Percentiles rank a stretch among this genome's conserved stretches.
These are phyloP conservation scores for Phytophthora brassicae DNA, from an alignment of 352 stramenopile species.

Conservation along the genomic window DNA sequence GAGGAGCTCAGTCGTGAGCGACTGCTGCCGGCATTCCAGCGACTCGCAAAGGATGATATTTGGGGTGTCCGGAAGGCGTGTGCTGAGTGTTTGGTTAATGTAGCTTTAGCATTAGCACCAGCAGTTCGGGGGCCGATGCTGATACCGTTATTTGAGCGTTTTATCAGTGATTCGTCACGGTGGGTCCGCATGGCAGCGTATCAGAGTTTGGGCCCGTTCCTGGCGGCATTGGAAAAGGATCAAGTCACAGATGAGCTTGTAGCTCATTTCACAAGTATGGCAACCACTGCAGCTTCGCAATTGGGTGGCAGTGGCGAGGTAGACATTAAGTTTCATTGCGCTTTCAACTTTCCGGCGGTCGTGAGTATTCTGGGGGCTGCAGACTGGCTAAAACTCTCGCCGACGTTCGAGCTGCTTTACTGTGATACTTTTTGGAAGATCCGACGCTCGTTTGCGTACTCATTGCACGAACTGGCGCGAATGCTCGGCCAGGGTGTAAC, in stretches of 20 bases:
- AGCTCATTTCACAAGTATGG: conserved; percentile 85
- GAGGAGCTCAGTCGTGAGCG: conserved; percentile 76
- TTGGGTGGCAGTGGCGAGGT: conserved; percentile 74
- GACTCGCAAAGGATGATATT: conserved; percentile 93
- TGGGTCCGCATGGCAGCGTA: conserved; percentile 95
- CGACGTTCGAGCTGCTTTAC: conserved; percentile 80
- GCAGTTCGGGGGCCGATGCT: conserved; percentile 74
- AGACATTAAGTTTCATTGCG: conserved; percentile 92
- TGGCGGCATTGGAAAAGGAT: conserved; percentile 82
- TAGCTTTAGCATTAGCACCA: conserved; percentile 83
- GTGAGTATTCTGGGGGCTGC: conserved; percentile 70
- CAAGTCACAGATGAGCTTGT: conserved; percentile 83
- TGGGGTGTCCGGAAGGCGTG: conserved; percentile 93
- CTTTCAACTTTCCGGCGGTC: conserved; percentile 91
- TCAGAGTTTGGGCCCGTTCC: conserved; percentile 83
- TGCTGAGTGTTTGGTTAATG: conserved; percentile 87
- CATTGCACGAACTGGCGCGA: conserved; percentile 86
- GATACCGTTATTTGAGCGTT: conserved; percentile 89
- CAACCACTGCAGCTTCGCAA: conserved; percentile 52
- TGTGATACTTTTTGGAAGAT: conserved; percentile 90
- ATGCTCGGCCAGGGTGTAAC: conserved; percentile 83
- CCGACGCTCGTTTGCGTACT: conserved; percentile 90
- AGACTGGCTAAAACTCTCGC: conserved; percentile 77
- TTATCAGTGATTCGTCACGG: conserved; percentile 89
- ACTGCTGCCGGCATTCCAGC: conserved; percentile 90